phyloP scores from a whole-genome alignment of 2,329 filamentous ascomycete genomes.

The Monilinia vaccinii-corymbosi region DNA sequence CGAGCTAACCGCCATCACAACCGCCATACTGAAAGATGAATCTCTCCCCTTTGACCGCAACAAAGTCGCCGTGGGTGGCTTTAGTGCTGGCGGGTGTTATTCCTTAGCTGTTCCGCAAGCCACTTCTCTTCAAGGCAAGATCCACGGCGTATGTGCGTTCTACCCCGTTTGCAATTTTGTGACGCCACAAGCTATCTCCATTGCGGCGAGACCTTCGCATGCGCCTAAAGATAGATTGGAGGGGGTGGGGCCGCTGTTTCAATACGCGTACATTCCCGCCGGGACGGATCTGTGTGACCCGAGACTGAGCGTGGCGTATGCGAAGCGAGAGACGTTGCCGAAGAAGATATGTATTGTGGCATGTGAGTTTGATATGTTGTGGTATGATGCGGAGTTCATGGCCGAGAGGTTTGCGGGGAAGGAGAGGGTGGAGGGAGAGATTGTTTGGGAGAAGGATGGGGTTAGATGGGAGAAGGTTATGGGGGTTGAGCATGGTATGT shows the following conservation, averaged over 20 bases:
- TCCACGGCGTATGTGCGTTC: conserved; percentile 34
- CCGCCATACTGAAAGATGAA: conserved; percentile 34
- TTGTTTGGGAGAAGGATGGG: conserved; percentile 4
- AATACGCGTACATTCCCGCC: conserved; percentile 16
- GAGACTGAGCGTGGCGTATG: conserved; percentile 15
- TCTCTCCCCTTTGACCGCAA: conserved; percentile 36
- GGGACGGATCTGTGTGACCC: conserved; percentile 18
- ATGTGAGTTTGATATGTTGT: conserved; percentile 21
- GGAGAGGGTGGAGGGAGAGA: conserved; percentile 1
- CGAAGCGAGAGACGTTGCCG: conserved; percentile 14
- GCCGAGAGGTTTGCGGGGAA: conserved; percentile 13
- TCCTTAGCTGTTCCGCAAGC: conserved; percentile 35
- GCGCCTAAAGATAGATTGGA: conserved; percentile 14
- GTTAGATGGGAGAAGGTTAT: conserved; percentile 8
- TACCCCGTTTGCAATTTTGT: conserved; percentile 37
- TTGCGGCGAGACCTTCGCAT: conserved; percentile 20
- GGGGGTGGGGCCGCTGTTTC: conserved; percentile 9
- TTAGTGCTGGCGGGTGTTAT: conserved; percentile 43
- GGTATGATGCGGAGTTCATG: conserved; percentile 18
- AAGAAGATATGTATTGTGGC: conserved; percentile 15
- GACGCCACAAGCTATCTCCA: conserved; percentile 25
- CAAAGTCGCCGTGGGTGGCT: conserved; percentile 37
- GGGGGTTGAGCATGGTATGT: conserved; percentile 6
- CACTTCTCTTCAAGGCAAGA: conserved; percentile 22
- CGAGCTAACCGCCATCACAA: conserved; percentile 37